These are phyloP conservation scores for Schizosaccharomyces pombe DNA, from an alignment of 805 yeast genomes.

Conservation along the genomic window DNA sequence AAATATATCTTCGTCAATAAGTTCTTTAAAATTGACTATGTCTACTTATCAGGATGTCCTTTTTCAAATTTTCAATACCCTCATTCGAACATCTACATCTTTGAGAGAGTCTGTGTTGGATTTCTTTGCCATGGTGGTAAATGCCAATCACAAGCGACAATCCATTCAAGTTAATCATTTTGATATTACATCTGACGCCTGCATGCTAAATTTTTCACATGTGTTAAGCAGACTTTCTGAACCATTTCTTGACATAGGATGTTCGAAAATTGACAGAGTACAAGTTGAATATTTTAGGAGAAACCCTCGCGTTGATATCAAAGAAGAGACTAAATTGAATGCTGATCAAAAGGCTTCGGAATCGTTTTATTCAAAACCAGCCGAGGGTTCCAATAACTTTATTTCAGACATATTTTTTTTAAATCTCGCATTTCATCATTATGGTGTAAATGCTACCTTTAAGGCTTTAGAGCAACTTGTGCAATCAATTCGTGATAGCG, in stretches of 20 bases:
- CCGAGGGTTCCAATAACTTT: slow-evolving; percentile 33
- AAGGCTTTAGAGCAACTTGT: slow-evolving; percentile 32
- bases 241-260: slow-evolving; percentile 57
- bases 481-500: slow-evolving; percentile 25
- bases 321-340: slow-evolving; percentile 63
- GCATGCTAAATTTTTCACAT: slow-evolving; percentile 54
- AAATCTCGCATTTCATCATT: slow-evolving; percentile 56
- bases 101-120: slow-evolving; percentile 41
- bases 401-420: slow-evolving; percentile 78
- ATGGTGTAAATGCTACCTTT: slow-evolving; percentile 66
- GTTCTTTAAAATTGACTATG: neutral
- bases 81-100: slow-evolving; percentile 46
- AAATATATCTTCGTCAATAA: neutral
- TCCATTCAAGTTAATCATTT: slow-evolving; percentile 58
- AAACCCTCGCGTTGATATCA: slow-evolving; percentile 32
- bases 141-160: slow-evolving; percentile 63
- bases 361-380: slow-evolving; percentile 26
- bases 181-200: slow-evolving; percentile 50
- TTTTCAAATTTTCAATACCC: slow-evolving; percentile 44
- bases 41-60: slow-evolving; percentile 26
- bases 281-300: slow-evolving; percentile 44
- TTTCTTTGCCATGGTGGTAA: slow-evolving; percentile 53
- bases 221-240: slow-evolving; percentile 48
- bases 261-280: slow-evolving; percentile 50
- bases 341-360: slow-evolving; percentile 50